Evolutionary conservation across 2,329 filamentous ascomycete genomes (phyloP).

Genomic region (Colletotrichum sp.): DNA sequence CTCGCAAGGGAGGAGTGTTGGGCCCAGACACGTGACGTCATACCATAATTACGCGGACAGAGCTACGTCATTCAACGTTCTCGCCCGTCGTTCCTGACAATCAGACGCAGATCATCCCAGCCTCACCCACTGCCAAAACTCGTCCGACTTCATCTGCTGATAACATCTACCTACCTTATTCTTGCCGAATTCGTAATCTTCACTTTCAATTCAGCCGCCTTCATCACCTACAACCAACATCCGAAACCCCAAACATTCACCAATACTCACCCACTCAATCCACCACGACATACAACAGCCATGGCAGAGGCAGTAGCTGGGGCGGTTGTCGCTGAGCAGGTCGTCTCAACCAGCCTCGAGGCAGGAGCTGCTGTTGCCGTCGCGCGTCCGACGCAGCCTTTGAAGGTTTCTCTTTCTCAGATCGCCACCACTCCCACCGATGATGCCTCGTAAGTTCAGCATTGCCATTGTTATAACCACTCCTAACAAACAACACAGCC

Average conservation of each 20-base stretch:
- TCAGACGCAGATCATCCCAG: background rate
- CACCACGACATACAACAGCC: background rate
- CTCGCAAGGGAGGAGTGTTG: background rate
- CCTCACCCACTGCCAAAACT: background rate
- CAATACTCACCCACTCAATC: background rate
- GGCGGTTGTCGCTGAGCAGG: constrained; percentile 43
- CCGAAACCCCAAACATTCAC: background rate
- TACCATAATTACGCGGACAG: background rate
- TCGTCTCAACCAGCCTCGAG: constrained; percentile 43
- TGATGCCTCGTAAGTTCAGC: constrained; percentile 30
- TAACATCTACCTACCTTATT: background rate
- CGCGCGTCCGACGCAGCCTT: constrained; percentile 55
- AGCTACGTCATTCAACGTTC: constrained; percentile 19
- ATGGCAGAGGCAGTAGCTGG: constrained; percentile 46
- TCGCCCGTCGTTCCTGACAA: background rate
- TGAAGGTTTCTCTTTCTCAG: constrained; percentile 54
- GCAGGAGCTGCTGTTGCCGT: constrained; percentile 47
- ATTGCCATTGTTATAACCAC: background rate
- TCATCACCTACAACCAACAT: background rate
- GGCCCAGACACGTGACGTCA: constrained; percentile 16
- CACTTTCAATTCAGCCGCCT: background rate
- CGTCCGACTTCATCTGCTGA: background rate
- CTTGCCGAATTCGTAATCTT: background rate
- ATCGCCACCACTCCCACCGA: constrained; percentile 41
- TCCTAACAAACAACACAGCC: constrained; percentile 20